These are phyloP conservation scores for Arthroderma sp. DNA, from an alignment of 2,329 filamentous ascomycete species.

Conservation along the genomic window DNA sequence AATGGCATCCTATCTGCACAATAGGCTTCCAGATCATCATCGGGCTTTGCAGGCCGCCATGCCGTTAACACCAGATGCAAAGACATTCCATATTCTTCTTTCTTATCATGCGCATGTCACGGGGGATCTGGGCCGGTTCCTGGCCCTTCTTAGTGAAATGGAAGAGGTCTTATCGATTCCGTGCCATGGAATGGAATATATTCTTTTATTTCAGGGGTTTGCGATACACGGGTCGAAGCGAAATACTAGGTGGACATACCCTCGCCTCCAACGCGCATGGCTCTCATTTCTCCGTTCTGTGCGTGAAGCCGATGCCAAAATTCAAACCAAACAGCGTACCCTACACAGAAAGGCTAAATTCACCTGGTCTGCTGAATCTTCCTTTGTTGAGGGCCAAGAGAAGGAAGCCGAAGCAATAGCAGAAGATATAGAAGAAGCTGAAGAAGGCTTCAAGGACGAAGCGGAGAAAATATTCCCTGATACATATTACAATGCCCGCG, in stretches of 20 bases:
- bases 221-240: slow-evolving; percentile 54
- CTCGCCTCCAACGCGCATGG: slow-evolving; percentile 58
- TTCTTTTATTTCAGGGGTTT: slow-evolving; percentile 76
- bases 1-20: slow-evolving; percentile 31
- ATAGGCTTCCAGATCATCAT: slow-evolving; percentile 42
- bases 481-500: neutral
- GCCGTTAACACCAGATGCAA: slow-evolving; percentile 58
- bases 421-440: neutral
- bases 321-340: slow-evolving; percentile 11
- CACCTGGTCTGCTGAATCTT: slow-evolving; percentile 8
- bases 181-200: slow-evolving; percentile 63
- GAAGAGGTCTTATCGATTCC: slow-evolving; percentile 50
- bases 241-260: slow-evolving; percentile 58
- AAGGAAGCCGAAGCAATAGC: neutral
- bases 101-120: slow-evolving; percentile 56
- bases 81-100: slow-evolving; percentile 69
- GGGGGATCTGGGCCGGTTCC: slow-evolving; percentile 61
- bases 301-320: slow-evolving; percentile 25
- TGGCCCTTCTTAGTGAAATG: slow-evolving; percentile 70
- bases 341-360: slow-evolving; percentile 12
- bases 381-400: neutral
- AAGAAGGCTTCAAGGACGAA: neutral
- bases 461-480: neutral
- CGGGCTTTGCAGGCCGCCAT: slow-evolving; percentile 54
- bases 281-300: slow-evolving; percentile 45